These are phyloP conservation scores for Russula abietina DNA, from an alignment of 768 basidiomycete species.

Conservation along the genomic window DNA sequence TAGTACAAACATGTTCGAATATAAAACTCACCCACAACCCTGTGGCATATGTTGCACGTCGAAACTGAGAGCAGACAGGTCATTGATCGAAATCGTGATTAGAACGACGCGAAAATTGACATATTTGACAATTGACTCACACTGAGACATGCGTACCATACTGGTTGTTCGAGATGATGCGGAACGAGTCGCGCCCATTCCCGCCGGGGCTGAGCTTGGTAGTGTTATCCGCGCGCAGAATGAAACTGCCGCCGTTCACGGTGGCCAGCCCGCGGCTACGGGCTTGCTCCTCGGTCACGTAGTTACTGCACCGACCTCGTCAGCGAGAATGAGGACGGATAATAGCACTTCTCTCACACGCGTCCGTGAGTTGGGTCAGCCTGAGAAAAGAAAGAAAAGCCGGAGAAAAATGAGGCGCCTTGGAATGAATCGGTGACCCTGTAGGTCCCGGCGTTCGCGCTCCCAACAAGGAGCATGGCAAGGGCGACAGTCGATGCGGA, in stretches of 20 bases:
- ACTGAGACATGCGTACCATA: slow-evolving; percentile 50
- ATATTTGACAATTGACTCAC: slow-evolving; percentile 33
- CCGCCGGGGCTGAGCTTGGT: slow-evolving; percentile 44
- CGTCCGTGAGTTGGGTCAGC: slow-evolving; percentile 61
- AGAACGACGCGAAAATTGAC: neutral
- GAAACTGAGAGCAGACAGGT: slow-evolving; percentile 30
- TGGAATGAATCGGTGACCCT: slow-evolving; percentile 39
- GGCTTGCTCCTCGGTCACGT: slow-evolving; percentile 45
- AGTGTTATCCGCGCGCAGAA: slow-evolving; percentile 50
- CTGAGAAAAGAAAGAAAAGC: slow-evolving; percentile 45
- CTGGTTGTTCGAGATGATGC: slow-evolving; percentile 47
- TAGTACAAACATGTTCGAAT: slow-evolving; percentile 16
- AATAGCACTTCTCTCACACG: slow-evolving; percentile 41
- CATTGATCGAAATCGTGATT: neutral
- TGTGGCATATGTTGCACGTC: slow-evolving; percentile 56
- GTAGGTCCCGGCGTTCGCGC: slow-evolving; percentile 43
- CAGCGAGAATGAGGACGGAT: neutral
- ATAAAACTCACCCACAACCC: slow-evolving; percentile 44
- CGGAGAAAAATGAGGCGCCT: slow-evolving; percentile 44
- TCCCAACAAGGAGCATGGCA: slow-evolving; percentile 30
- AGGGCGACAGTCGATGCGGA: neutral
- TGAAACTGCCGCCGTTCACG: slow-evolving; percentile 45
- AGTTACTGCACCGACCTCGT: slow-evolving; percentile 31
- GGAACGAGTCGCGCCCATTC: slow-evolving; percentile 53
- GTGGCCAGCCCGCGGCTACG: slow-evolving; percentile 50